Percentiles rank a stretch among this genome's conserved stretches.
These are phyloP conservation scores for Pleurotus platypus DNA, from an alignment of 768 basidiomycete species.

Conservation along the genomic window DNA sequence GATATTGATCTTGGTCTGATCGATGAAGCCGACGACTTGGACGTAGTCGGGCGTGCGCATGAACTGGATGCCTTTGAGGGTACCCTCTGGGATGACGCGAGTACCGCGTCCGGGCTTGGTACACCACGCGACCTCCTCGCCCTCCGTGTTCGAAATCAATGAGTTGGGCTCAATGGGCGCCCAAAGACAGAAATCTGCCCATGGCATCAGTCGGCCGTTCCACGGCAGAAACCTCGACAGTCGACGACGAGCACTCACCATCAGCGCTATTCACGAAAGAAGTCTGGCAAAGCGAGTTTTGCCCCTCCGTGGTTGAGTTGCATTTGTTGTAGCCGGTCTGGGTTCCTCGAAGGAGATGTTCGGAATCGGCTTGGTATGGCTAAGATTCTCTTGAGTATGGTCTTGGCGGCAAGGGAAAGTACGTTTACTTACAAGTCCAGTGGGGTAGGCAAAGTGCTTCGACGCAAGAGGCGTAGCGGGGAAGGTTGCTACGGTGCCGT, in stretches of 20 bases:
- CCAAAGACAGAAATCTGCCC: conserved; percentile 70
- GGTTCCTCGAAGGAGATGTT: conserved; percentile 41
- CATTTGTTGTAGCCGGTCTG: conserved; percentile 59
- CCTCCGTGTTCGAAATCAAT: conserved; percentile 66
- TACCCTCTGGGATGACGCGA: conserved; percentile 66
- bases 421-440: conserved; percentile 32
- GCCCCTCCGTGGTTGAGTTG: conserved; percentile 55
- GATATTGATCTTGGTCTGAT: conserved; percentile 69
- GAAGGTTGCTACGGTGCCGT: conserved; percentile 25
- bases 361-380: conserved; percentile 50
- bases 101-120: conserved; percentile 69
- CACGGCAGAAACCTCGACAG: background rate
- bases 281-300: conserved; percentile 56
- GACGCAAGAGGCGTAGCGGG: conserved; percentile 43
- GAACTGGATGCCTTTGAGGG: conserved; percentile 66
- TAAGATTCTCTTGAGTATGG: conserved; percentile 18
- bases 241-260: conserved; percentile 26
- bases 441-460: conserved; percentile 42
- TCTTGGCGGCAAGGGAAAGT: no score
- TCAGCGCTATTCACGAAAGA: conserved; percentile 48
- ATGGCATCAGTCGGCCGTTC: conserved; percentile 21
- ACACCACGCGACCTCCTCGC: conserved; percentile 71
- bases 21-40: conserved; percentile 59
- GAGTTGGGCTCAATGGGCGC: conserved; percentile 46
- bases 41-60: conserved; percentile 64